These are phyloP conservation scores for Deuterostichococcus epilithicus DNA, from an alignment of 139 green algal genomes.

Conservation along the genomic window DNA sequence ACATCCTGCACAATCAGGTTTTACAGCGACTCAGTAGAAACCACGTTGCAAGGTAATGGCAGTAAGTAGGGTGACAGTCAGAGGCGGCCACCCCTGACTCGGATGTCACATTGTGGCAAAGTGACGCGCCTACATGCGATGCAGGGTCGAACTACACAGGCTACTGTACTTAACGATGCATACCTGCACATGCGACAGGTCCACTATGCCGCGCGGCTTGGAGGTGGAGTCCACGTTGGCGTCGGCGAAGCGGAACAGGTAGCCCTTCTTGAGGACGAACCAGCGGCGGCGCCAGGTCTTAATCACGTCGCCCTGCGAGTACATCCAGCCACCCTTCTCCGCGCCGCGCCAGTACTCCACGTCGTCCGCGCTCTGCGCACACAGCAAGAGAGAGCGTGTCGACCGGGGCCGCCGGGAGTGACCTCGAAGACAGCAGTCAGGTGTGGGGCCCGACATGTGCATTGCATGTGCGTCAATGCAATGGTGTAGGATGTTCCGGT, in stretches of 20 bases:
- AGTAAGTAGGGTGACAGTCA: not conserved
- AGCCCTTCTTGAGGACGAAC: constrained; percentile 91
- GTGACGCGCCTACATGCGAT: too few species aligned
- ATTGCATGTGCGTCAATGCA: too few species aligned
- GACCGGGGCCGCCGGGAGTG: constrained; percentile 11
- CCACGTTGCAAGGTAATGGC: not conserved
- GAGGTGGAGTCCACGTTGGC: constrained; percentile 49
- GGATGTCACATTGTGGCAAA: not conserved
- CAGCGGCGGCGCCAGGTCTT: constrained; percentile 85
- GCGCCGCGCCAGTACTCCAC: constrained; percentile 83
- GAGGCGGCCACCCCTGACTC: not conserved
- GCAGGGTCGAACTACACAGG: too few species aligned
- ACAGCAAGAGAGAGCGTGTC: too few species aligned
- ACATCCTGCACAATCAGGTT: constrained; percentile 47
- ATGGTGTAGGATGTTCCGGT: too few species aligned
- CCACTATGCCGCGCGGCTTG: constrained; percentile 81
- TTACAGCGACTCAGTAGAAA: not conserved
- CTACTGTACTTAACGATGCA: not conserved
- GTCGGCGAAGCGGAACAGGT: constrained; percentile 81
- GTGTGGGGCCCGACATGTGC: too few species aligned
- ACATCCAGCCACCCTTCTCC: constrained; percentile 86
- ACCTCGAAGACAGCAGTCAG: too few species aligned
- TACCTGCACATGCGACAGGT: constrained; percentile 63
- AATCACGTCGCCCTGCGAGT: constrained; percentile 81
- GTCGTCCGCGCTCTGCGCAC: constrained; percentile 56